Percentiles rank a stretch among this genome's conserved stretches.
These are phyloP conservation scores for Kodamaea sagamina DNA, from an alignment of 805 yeast genomes.

Conservation along the genomic window DNA sequence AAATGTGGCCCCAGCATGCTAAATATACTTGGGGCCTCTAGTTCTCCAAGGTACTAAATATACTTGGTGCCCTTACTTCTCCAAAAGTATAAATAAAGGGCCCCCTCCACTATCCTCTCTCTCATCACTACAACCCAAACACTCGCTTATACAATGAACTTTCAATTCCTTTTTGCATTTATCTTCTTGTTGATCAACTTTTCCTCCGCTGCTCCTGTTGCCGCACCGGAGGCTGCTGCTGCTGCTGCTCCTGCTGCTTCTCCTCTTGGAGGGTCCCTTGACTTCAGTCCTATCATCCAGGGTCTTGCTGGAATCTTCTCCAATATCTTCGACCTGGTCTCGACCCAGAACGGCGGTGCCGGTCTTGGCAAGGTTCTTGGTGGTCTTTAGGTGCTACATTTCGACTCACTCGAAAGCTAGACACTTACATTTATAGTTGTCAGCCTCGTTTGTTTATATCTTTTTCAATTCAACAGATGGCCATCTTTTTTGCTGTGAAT, in stretches of 20 bases:
- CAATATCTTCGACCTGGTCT: background rate
- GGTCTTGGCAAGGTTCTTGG: background rate
- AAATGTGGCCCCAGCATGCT: too few species aligned
- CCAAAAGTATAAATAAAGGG: too few species aligned
- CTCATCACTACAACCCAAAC: conserved; percentile 1
- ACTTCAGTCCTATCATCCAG: background rate
- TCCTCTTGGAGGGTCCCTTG: background rate
- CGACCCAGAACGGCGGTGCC: background rate
- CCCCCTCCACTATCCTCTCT: too few species aligned
- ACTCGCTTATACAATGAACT: conserved; percentile 2
- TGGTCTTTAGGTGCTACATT: background rate
- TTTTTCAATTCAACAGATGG: conserved; percentile 2
- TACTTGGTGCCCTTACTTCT: too few species aligned
- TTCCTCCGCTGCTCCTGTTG: conserved; percentile 1
- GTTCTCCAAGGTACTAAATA: too few species aligned
- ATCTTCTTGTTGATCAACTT: conserved; percentile 4
- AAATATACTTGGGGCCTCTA: too few species aligned
- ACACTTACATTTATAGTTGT: conserved; percentile 4
- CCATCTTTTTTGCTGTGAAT: background rate
- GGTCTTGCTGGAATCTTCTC: conserved; percentile 1
- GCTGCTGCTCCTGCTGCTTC: background rate
- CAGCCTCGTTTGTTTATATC: background rate
- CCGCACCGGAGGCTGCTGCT: conserved; percentile 1
- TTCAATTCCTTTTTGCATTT: conserved; percentile 1
- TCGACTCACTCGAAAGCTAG: background rate